These are phyloP conservation scores for Heterobasidion irregulare DNA, from an alignment of 1,284 basidiomycete species.

Conservation along the genomic window DNA sequence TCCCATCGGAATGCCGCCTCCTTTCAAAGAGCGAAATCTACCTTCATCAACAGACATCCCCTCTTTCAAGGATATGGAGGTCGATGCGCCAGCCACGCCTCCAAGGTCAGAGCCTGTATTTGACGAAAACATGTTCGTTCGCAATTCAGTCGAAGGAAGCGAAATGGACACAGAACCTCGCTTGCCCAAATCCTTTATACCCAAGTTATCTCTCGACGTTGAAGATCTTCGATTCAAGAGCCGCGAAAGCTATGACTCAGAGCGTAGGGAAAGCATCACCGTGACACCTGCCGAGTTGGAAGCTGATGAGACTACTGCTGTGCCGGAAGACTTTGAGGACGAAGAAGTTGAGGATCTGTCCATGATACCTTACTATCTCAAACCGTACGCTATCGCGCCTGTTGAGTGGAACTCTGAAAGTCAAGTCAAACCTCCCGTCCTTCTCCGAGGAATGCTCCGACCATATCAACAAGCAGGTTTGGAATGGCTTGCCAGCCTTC, in stretches of 20 bases:
- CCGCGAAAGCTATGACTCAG: too few relatives aligned
- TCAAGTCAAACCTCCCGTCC: constrained; percentile 66
- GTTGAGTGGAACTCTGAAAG: constrained; percentile 53
- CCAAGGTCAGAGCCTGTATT: too few relatives aligned
- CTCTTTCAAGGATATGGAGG: not conserved
- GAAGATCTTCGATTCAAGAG: too few relatives aligned
- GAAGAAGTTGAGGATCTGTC: constrained; percentile 16
- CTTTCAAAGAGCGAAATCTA: not conserved
- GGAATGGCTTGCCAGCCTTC: constrained; percentile 92
- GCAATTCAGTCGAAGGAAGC: not conserved
- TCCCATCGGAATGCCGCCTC: not conserved
- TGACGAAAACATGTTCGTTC: not conserved
- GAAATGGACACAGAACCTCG: not conserved
- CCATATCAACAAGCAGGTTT: constrained; percentile 94
- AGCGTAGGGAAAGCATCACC: not conserved
- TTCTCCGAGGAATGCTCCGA: constrained; percentile 82
- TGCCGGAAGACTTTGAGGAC: constrained; percentile 3
- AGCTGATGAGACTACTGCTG: not conserved
- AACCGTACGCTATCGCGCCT: constrained; percentile 57
- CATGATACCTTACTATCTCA: constrained; percentile 49
- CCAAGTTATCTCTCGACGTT: too few relatives aligned
- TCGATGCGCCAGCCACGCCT: not conserved
- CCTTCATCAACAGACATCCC: not conserved
- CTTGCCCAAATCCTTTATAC: too few relatives aligned
- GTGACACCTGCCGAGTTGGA: not conserved